Conservation (phyloP, 106 monocot genomes). For the Acorus gramineus region DNA sequence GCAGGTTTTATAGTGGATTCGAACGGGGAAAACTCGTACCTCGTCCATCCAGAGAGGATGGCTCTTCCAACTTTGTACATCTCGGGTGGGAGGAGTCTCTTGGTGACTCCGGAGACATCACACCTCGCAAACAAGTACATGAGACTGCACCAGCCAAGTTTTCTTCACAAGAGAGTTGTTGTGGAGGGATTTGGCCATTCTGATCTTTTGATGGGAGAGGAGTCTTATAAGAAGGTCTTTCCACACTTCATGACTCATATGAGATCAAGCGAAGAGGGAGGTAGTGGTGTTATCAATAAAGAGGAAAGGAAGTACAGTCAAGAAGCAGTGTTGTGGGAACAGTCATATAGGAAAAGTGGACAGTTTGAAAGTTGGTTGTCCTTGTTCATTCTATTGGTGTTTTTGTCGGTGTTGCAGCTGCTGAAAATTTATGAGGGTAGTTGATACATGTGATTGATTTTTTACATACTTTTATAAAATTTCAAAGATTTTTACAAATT, state of each 20-base stretch:
- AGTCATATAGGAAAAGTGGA: too few relatives aligned
- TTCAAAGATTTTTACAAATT: too few relatives aligned
- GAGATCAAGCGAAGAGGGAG: slow-evolving; percentile 17
- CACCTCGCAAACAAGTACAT: slow-evolving; percentile 22
- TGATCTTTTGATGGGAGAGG: slow-evolving; percentile 30
- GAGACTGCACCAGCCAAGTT: slow-evolving; percentile 22
- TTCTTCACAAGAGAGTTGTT: slow-evolving; percentile 28
- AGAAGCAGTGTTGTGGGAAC: not conserved
- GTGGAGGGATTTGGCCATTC: slow-evolving; percentile 33
- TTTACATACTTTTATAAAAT: too few relatives aligned
- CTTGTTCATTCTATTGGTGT: too few relatives aligned
- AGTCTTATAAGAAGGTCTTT: slow-evolving; percentile 21
- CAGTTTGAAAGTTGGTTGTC: too few relatives aligned
- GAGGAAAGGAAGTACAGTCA: not conserved
- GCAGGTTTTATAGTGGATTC: slow-evolving; percentile 20
- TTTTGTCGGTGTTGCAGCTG: too few relatives aligned
- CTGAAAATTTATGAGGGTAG: too few relatives aligned
- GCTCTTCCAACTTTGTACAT: slow-evolving; percentile 24
- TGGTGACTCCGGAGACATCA: slow-evolving; percentile 22
- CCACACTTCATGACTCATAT: slow-evolving; percentile 28
- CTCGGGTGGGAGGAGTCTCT: slow-evolving; percentile 25
- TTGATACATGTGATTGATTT: too few relatives aligned
- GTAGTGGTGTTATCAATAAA: not conserved
- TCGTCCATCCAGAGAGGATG: slow-evolving; percentile 32
- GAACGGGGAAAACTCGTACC: slow-evolving; percentile 15